Evolutionary conservation across 2,329 filamentous ascomycete genomes (phyloP), one percentile per base, ranked within the genome.

Genomic region (Hypoxylon sp.): DNA sequence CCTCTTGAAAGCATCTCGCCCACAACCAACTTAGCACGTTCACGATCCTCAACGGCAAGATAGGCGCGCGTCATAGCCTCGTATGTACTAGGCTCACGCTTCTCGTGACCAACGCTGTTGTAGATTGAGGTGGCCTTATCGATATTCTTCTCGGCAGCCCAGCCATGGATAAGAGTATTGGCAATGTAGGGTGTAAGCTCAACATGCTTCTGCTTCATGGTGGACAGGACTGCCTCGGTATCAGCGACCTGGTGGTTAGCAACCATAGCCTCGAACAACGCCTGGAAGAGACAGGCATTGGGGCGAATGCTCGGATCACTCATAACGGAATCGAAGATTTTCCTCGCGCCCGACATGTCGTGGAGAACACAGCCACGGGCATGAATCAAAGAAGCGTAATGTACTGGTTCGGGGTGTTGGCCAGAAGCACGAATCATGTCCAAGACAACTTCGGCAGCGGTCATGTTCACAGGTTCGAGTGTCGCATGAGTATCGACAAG

Each of bases 61-160:
- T 91, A 98, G 0, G 96, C 96, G 50, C 96, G 88, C 4, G 94
- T 97, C 96, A 99, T 99, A 44, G 95, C 94, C 83, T 99, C 96
- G 80, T 99, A 99, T 3, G 96, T 99, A 84, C 94, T 98, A 3
- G 96, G 96, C 84, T 99, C 96, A 63, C 96, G 91, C 82, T 91
- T 94, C 60, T 90, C 87, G 29, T 89, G 87, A 8, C 90, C 88
- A 3, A 99, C 90, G n/a, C 87, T 86, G 66, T 92, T 87, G 78
- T 97, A 99, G 69, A 98, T 90, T 24, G 87, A 83, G 77, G 91
- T 89, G 17, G 94, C 93, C 80, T 94, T 94, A 67, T 84, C 81
- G 48, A 98, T 92, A 71, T 97, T 88, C 81, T 92, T 91, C 79
- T 92, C 92, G 13, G 91, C 87, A 22, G 95, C 93, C 95, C 96